Evolutionary conservation across 768 basidiomycete genomes (phyloP).

Genomic region (Rhodosporidiobolus sp.): DNA sequence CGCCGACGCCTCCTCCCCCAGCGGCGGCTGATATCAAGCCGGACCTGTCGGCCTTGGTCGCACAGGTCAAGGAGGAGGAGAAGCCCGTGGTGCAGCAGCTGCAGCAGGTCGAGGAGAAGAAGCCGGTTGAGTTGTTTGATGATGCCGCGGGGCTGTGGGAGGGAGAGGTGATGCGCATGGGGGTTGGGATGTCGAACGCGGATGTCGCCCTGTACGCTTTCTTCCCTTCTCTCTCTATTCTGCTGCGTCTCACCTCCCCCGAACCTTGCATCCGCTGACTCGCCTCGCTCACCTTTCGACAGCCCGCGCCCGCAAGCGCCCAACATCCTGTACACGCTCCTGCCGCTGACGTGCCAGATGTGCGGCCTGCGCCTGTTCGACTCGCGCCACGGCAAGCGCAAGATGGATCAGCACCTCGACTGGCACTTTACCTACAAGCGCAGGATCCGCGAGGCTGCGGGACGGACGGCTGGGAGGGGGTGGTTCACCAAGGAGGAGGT

Average conservation of each 20-base stretch:
- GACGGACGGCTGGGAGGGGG: conserved; percentile 80
- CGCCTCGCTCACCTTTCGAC: neutral
- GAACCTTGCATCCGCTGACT: too few relatives aligned
- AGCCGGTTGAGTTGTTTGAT: neutral
- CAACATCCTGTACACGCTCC: conserved; percentile 68
- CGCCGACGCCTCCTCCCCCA: too few relatives aligned
- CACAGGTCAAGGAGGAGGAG: conserved; percentile 1
- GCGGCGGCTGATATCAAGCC: conserved; percentile 15
- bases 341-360: conserved; percentile 84
- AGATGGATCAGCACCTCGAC: conserved; percentile 83
- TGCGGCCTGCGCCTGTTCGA: conserved; percentile 86
- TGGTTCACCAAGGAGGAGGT: conserved; percentile 60
- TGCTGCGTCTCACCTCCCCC: too few relatives aligned
- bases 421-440: conserved; percentile 94
- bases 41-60: too few relatives aligned
- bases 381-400: conserved; percentile 65
- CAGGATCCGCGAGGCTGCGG: conserved; percentile 57
- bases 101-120: neutral
- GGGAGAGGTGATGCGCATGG: conserved; percentile 47
- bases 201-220: conserved; percentile 67
- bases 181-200: conserved; percentile 62
- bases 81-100: neutral
- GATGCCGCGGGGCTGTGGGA: conserved; percentile 26
- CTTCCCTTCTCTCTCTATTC: too few relatives aligned
- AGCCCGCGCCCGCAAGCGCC: conserved; percentile 64